Percentiles rank a stretch among this genome's conserved stretches.
Evolutionary conservation across 2,329 filamentous ascomycete species (phyloP).

Genomic region (Xylariaceae sp.): DNA sequence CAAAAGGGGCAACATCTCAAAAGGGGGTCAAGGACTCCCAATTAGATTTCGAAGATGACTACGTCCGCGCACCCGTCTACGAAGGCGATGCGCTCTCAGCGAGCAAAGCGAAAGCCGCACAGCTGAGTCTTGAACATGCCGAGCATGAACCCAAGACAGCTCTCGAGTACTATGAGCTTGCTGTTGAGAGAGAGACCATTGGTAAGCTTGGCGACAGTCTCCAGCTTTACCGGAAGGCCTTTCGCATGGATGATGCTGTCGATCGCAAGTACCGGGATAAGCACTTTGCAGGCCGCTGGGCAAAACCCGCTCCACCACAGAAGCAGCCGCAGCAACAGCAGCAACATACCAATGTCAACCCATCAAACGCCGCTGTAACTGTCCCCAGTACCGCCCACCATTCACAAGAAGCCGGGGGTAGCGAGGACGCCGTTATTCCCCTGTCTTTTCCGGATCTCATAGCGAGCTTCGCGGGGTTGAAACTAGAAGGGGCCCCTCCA

Average conservation of each 20-base stretch:
- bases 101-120: constrained; percentile 14
- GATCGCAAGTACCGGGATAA: constrained; percentile 87
- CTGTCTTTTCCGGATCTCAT: constrained; percentile 65
- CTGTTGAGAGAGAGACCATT: constrained; percentile 79
- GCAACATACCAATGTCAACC: constrained; percentile 18
- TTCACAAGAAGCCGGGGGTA: constrained; percentile 38
- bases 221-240: constrained; percentile 82
- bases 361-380: constrained; percentile 43
- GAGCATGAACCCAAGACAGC: constrained; percentile 46
- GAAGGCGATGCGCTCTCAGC: constrained; percentile 29
- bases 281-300: constrained; percentile 68
- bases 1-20: constrained; percentile 21
- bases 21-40: constrained; percentile 10
- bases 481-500: constrained; percentile 63
- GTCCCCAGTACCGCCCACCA: constrained; percentile 51
- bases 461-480: constrained; percentile 63
- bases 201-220: constrained; percentile 87
- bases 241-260: constrained; percentile 79
- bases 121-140: constrained; percentile 12
- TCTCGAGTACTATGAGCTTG: constrained; percentile 86
- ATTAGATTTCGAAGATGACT: constrained; percentile 32
- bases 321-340: not conserved
- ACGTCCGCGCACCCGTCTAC: constrained; percentile 29
- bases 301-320: constrained; percentile 32
- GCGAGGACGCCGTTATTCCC: constrained; percentile 31